Evolutionary conservation across 192 early-diverging fungal species (phyloP).

Genomic region (Backusella australiensis): DNA sequence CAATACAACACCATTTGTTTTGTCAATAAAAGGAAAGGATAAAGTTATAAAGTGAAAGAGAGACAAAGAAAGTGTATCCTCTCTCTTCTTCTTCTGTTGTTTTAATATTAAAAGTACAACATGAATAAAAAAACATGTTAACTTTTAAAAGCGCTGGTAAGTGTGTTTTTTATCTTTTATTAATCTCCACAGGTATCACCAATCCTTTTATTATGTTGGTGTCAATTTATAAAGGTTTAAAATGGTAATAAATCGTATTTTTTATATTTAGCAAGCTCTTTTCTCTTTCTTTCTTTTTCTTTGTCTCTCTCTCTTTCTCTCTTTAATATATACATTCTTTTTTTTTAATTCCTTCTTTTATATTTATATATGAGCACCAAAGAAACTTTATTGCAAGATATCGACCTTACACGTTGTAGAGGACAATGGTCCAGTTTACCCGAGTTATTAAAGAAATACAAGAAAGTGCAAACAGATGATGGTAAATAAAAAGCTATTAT

Average conservation of each 20-base stretch:
- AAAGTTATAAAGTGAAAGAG: background rate
- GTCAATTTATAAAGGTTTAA: background rate
- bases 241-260: no score
- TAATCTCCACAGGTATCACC: background rate
- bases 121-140: background rate
- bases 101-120: background rate
- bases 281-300: background rate
- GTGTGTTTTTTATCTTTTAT: background rate
- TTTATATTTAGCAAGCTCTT: background rate
- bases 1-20: background rate
- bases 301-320: background rate
- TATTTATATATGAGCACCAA: background rate
- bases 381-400: background rate
- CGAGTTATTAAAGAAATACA: conserved; percentile 46
- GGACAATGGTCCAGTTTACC: conserved; percentile 36
- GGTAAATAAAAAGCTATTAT: conserved; percentile 17
- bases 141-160: background rate
- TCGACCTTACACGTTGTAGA: conserved; percentile 4
- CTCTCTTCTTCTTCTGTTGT: background rate
- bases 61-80: background rate
- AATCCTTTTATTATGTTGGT: background rate
- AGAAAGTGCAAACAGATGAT: conserved; percentile 42
- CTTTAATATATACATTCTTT: background rate
- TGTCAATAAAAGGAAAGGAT: background rate
- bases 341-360: background rate